These are phyloP conservation scores for Xerocomus nothofagi DNA, from an alignment of 1,284 basidiomycete genomes.

Conservation along the genomic window DNA sequence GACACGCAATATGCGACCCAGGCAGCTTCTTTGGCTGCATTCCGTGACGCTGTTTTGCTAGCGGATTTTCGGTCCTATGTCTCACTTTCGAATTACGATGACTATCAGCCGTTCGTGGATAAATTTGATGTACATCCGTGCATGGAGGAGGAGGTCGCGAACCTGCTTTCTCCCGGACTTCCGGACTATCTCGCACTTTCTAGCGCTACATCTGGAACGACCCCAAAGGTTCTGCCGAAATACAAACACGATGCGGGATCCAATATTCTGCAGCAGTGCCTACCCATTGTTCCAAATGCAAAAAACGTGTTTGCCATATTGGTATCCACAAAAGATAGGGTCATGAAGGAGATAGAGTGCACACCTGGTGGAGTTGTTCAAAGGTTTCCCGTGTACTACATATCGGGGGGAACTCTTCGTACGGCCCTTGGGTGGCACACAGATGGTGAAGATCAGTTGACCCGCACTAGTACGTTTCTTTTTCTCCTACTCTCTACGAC, in stretches of 20 bases:
- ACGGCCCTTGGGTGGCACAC: constrained; percentile 3
- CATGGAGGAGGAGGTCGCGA: constrained; percentile 14
- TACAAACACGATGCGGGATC: constrained; percentile 16
- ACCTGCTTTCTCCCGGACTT: constrained; percentile 23
- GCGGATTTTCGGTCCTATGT: constrained; percentile 14
- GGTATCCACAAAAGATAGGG: constrained; percentile 3
- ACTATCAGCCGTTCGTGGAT: constrained; percentile 20
- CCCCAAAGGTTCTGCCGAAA: constrained; percentile 15
- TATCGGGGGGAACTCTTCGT: constrained; percentile 8
- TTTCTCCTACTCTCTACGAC: not conserved
- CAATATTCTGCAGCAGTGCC: no score
- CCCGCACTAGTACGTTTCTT: constrained; percentile 1
- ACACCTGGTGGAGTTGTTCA: constrained; percentile 11
- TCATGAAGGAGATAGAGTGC: constrained; percentile 12
- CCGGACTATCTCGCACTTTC: constrained; percentile 15
- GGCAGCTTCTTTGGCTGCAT: constrained; percentile 8
- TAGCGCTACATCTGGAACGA: constrained; percentile 16
- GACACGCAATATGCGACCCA: constrained; percentile 10
- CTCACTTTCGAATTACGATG: constrained; percentile 19
- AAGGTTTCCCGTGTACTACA: constrained; percentile 14
- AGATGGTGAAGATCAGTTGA: constrained; percentile 15
- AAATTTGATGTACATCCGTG: constrained; percentile 14
- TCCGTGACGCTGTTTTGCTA: constrained; percentile 15
- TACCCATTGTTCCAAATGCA: not conserved
- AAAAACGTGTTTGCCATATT: not conserved